Evolutionary conservation across 768 basidiomycete species (phyloP).

Genomic region (Exidia glandulosa): DNA sequence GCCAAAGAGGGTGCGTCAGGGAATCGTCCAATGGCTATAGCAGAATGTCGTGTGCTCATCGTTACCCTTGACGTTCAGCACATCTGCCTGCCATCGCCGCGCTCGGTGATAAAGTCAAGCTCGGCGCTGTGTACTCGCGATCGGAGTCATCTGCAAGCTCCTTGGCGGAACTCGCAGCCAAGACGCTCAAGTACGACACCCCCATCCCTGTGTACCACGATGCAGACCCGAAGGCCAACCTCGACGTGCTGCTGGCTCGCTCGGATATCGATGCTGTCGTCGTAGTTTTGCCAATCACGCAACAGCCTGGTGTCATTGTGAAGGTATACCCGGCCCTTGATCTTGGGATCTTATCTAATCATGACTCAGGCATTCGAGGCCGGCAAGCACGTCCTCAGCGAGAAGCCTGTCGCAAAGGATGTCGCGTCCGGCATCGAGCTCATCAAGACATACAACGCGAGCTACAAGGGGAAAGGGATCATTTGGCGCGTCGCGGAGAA

Average conservation of each 20-base stretch:
- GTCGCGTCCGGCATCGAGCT: conserved; percentile 51
- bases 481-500: conserved; percentile 80
- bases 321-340: conserved; percentile 15
- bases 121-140: conserved; percentile 73
- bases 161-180: conserved; percentile 37
- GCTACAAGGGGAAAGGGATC: conserved; percentile 55
- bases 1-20: conserved; percentile 52
- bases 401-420: conserved; percentile 76
- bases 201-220: conserved; percentile 49
- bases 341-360: background rate
- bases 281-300: conserved; percentile 64
- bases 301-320: conserved; percentile 58
- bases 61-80: conserved; percentile 28
- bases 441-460: conserved; percentile 52
- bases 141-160: conserved; percentile 49
- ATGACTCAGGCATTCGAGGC: conserved; percentile 37
- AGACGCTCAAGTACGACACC: conserved; percentile 26
- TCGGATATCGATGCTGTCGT: conserved; percentile 63
- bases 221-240: conserved; percentile 22
- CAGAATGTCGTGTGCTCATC: background rate
- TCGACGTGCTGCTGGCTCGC: conserved; percentile 57
- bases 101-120: conserved; percentile 36
- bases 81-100: conserved; percentile 66
- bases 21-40: conserved; percentile 1
- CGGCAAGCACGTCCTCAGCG: conserved; percentile 81